Conservation (phyloP, 2,329 filamentous ascomycete species). For the Penicillium sumatraense region DNA sequence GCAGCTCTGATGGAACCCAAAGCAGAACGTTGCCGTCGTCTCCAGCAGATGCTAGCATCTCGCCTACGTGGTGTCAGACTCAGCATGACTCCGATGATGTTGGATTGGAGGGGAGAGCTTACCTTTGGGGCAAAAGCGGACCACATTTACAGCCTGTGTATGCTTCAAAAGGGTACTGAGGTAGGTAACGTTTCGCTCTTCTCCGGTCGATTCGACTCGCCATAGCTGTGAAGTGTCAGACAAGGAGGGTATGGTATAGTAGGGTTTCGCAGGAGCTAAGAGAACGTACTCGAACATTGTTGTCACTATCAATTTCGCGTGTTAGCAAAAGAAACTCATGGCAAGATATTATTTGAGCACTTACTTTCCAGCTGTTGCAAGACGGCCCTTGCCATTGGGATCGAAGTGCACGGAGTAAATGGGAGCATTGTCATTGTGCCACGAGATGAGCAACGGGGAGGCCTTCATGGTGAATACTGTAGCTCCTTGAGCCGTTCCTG, state of each 20-base stretch:
- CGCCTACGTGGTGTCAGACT: constrained; percentile 62
- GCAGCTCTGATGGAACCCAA: constrained; percentile 86
- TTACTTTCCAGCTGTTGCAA: constrained; percentile 86
- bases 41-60: constrained; percentile 90
- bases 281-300: constrained; percentile 81
- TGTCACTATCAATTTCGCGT: constrained; percentile 62
- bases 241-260: constrained; percentile 20
- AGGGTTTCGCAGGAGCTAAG: constrained; percentile 22
- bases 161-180: constrained; percentile 90
- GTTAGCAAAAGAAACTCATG: constrained; percentile 15
- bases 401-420: constrained; percentile 99
- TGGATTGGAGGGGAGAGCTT: constrained; percentile 23
- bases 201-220: constrained; percentile 83
- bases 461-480: constrained; percentile 76
- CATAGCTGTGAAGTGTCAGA: constrained; percentile 70
- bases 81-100: background rate
- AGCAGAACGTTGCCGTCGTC: constrained; percentile 97
- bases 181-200: constrained; percentile 88
- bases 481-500: constrained; percentile 32
- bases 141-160: constrained; percentile 96
- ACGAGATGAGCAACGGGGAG: constrained; percentile 93
- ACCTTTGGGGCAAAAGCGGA: constrained; percentile 95
- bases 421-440: constrained; percentile 96
- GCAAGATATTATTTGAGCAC: constrained; percentile 22
- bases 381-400: constrained; percentile 82